These are phyloP conservation scores for Leptographium flavum DNA, from an alignment of 2,329 filamentous ascomycete genomes.

Conservation along the genomic window DNA sequence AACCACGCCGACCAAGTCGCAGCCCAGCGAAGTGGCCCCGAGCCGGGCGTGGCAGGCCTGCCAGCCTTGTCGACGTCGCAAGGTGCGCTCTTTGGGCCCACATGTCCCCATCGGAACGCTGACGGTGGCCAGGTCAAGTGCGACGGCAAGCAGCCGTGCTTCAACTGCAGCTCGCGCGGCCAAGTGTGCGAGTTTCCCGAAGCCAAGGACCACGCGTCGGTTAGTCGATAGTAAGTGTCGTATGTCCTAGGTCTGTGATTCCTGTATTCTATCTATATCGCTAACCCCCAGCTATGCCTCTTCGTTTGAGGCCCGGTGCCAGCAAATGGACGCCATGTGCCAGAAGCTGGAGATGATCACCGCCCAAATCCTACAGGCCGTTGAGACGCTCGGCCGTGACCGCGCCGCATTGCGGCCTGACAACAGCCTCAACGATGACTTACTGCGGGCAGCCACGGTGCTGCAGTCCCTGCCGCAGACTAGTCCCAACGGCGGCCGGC, in stretches of 20 bases:
- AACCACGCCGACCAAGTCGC: background rate
- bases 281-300: constrained; percentile 9
- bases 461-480: background rate
- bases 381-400: background rate
- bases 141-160: constrained; percentile 14
- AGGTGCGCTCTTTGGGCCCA: constrained; percentile 4
- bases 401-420: background rate
- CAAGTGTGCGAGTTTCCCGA: constrained; percentile 12
- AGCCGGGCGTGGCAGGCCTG: constrained; percentile 10
- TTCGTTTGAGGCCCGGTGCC: constrained; percentile 13
- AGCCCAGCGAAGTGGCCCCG: background rate
- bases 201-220: constrained; percentile 14
- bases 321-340: constrained; percentile 14
- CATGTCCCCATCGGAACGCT: background rate
- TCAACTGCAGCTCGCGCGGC: constrained; percentile 13
- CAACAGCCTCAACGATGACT: background rate
- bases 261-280: too few relatives aligned
- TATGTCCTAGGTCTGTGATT: too few relatives aligned
- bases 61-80: constrained; percentile 11
- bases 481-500: background rate
- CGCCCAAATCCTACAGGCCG: background rate
- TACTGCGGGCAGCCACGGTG: background rate
- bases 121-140: constrained; percentile 13
- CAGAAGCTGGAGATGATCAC: constrained; percentile 12
- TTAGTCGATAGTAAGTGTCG: constrained; percentile 10